Conservation (phyloP, 495 filamentous ascomycete genomes). For the Astrocystis sublimbata region DNA sequence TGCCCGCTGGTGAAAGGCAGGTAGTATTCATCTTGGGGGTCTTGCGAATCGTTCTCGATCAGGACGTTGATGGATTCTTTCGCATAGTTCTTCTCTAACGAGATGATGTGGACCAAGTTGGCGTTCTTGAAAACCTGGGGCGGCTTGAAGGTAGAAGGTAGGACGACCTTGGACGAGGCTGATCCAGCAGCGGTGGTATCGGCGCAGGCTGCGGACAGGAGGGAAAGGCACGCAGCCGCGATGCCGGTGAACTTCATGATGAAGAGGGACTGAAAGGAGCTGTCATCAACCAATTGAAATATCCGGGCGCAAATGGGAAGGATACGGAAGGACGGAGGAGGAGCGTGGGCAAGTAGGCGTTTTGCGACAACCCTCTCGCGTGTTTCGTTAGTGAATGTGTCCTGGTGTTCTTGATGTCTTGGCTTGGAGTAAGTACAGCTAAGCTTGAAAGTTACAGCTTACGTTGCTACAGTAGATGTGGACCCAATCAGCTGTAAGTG, state of each 20-base stretch:
- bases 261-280: slow-evolving; percentile 33
- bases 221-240: slow-evolving; percentile 50
- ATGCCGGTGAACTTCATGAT: slow-evolving; percentile 58
- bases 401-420: too few species aligned
- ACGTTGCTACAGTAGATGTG: slow-evolving; percentile 28
- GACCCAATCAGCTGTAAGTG: neutral
- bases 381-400: slow-evolving; percentile 9
- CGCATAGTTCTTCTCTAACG: slow-evolving; percentile 87
- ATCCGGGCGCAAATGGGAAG: neutral
- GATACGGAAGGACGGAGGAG: neutral
- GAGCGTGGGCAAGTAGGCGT: neutral
- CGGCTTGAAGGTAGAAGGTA: slow-evolving; percentile 76
- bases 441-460: slow-evolving; percentile 31
- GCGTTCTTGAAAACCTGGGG: slow-evolving; percentile 87
- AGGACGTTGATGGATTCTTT: slow-evolving; percentile 90
- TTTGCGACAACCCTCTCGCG: slow-evolving; percentile 4
- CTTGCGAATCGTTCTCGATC: slow-evolving; percentile 77
- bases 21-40: slow-evolving; percentile 85
- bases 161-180: slow-evolving; percentile 43
- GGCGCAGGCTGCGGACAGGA: slow-evolving; percentile 42
- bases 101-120: slow-evolving; percentile 86
- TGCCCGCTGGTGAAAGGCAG: slow-evolving; percentile 76
- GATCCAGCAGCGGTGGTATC: slow-evolving; percentile 38
- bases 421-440: slow-evolving; percentile 23
- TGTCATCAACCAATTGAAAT: slow-evolving; percentile 45